Percentiles rank a stretch among this genome's conserved stretches.
Evolutionary conservation across 345 rosid genomes (phyloP).

Genomic region (Populus euphratica): DNA sequence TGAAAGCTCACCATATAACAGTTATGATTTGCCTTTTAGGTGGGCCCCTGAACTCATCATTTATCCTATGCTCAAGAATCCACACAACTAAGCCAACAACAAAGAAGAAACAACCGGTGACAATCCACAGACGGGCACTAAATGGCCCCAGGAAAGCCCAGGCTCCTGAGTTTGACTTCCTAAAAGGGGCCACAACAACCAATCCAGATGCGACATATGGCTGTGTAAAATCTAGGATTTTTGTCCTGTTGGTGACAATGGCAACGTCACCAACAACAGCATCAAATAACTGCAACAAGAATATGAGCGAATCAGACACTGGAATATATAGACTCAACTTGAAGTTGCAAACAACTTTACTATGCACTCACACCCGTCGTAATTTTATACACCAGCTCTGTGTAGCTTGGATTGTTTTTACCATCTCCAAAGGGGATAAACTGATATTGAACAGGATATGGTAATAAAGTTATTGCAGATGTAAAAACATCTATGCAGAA

Average conservation of each 20-base stretch:
- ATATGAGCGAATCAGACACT: constrained; percentile 15
- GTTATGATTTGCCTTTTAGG: constrained; percentile 73
- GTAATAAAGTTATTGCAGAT: constrained; percentile 75
- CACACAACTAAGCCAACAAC: constrained; percentile 79
- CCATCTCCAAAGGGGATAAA: constrained; percentile 78
- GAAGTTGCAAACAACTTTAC: constrained; percentile 5
- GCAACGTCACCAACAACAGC: constrained; percentile 90
- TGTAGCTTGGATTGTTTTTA: constrained; percentile 69
- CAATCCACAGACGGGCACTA: constrained; percentile 64
- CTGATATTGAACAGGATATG: constrained; percentile 73
- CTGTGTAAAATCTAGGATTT: constrained; percentile 82
- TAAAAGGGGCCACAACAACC: constrained; percentile 80
- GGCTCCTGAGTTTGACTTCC: constrained; percentile 70
- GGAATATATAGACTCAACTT: neutral
- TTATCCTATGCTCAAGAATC: constrained; percentile 87
- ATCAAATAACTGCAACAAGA: constrained; percentile 58
- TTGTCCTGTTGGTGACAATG: constrained; percentile 79
- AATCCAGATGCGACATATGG: constrained; percentile 90
- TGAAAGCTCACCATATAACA: constrained; percentile 65
- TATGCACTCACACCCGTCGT: constrained; percentile 70
- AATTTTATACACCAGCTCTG: constrained; percentile 60
- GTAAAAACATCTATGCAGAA: constrained; percentile 88
- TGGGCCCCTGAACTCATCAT: constrained; percentile 92
- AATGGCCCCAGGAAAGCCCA: constrained; percentile 94
- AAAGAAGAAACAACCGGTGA: constrained; percentile 64